Base-by-base conservation (phyloP, 2,329 filamentous ascomycete species). In the Rosellinia necatrix region DNA sequence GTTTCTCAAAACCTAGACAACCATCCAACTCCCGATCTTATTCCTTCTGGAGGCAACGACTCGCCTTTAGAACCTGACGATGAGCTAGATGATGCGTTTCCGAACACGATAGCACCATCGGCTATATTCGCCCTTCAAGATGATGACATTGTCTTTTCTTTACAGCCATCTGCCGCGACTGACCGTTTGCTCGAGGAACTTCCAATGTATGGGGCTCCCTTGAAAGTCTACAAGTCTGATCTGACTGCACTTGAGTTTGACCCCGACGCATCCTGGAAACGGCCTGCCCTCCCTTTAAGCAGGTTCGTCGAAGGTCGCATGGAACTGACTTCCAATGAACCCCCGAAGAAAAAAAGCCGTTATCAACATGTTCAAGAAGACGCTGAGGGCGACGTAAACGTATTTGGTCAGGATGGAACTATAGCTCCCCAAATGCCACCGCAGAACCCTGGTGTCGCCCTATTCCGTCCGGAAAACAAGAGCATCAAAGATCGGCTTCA, bases 401-500 rank as follows among this genome's bases (percentile, higher is more conserved):
- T 76, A 21, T 75, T 74, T 53, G 73, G 68, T 10, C 64, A 61
- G 13, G 63, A 68, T 19, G 64, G 60, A n/a, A 67, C 62, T 17
- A 65, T 61, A 37, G 61, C 63, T 35, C 66, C 66, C 25, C 72
- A 83, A 37, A 70, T 92, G 7, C 81, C 83, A 1, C 87, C 92
- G 0, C 84, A 89, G 61, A 87, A 88, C 62, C 84, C 81, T 1
- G 84, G 90, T 57, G 91, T 97, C 55, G 92, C 93, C 1, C 77
- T 99, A 0, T 99, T 99, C 74, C 86, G 90, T 60, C 86, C 91
- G 0, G 90, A 96, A 58, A 93, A 96, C 76, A 96, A 93, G 72
- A 83, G 87, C 51, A 92, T 97, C 35, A 85, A 93, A 54, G 93
- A 97, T 69, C 84, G 94, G 13, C 83, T 99, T 4, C 91, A 97